A percentile compares a stretch with the other conserved stretches of the same genome.
Evolutionary conservation across 768 basidiomycete species (phyloP).

Genomic region (Galerina marginata): DNA sequence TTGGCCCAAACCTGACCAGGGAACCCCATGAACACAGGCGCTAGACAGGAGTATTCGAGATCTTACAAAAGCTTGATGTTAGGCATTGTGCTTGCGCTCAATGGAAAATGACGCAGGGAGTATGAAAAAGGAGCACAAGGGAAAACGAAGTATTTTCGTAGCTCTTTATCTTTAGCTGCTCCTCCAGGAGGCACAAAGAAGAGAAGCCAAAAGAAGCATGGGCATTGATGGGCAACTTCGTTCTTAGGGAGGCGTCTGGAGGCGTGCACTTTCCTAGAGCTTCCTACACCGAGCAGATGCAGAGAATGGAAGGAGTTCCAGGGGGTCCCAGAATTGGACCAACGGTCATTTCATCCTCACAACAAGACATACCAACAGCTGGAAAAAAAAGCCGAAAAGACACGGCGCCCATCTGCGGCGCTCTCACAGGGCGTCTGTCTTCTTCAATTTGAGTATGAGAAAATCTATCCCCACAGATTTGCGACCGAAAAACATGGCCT

Average conservation of each 20-base stretch:
- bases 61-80: constrained; percentile 38
- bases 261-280: constrained; percentile 1
- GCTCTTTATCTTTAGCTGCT: constrained; percentile 15
- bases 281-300: neutral
- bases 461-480: no score
- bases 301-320: constrained; percentile 14
- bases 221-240: neutral
- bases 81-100: constrained; percentile 15
- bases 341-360: constrained; percentile 1
- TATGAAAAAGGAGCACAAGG: constrained; percentile 9
- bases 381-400: neutral
- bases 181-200: constrained; percentile 9
- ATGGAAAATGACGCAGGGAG: constrained; percentile 9
- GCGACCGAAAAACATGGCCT: no score
- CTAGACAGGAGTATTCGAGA: neutral
- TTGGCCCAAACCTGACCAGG: constrained; percentile 45
- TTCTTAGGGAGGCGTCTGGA: neutral
- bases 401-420: no score
- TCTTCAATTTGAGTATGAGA: no score
- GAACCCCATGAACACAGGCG: neutral
- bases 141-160: neutral
- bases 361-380: constrained; percentile 1
- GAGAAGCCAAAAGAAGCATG: constrained; percentile 11
- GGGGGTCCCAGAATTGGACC: constrained; percentile 12
- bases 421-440: no score